Base-by-base conservation (phyloP, 495 filamentous ascomycete genomes). In the Pyronema domesticum region DNA sequence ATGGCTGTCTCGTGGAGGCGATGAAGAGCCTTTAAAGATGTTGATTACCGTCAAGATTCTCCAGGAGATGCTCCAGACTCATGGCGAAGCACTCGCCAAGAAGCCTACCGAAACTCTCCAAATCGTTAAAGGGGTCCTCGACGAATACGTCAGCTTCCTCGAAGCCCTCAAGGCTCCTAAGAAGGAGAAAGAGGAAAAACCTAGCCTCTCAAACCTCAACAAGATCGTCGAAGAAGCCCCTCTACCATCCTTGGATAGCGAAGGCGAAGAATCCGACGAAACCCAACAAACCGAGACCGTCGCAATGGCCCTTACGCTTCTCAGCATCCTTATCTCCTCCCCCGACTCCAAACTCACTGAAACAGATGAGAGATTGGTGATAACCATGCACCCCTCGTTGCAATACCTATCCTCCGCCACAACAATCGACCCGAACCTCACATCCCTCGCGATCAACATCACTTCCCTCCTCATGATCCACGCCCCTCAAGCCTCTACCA, bases 71-170 rank as follows among this genome's bases (percentile, higher is more conserved):
- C 17, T 66, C 9, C 46, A 19, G 0, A 46, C 46, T 13, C 46
- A 60, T 44, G 56, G 44, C 3, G 57, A 55, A 8, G 44, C 18
- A 35, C 46, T 66, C 7, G 63, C 62, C 15, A 65, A 58, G 44
- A 59, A 56, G 14, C 63, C 62, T 0, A 58, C 59, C 14, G 54
- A 65, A 53, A 58, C 57, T 5, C 47, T 66, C 9, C 62, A 66
- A 55, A 56, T 66, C 23, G 54, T 66, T 11, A 50, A 51, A 9
- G 57, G 51, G 2, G 59, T 66, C 10, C 30, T 66, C 35, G 59
- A 44, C 7, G 63, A 66, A 54, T 65, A 62, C 15, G 46, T 65
- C 0, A n/a, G 47, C 14, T 62, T 46, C 23, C 39, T 46, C 6
- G 58, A 62, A 19, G 37, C 14, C 1, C 40, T 39, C 7, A 56